Percentiles rank a stretch among this genome's conserved stretches.
These are phyloP conservation scores for Wickerhamomyces hampshirensis DNA, from an alignment of 805 yeast genomes.

Conservation along the genomic window DNA sequence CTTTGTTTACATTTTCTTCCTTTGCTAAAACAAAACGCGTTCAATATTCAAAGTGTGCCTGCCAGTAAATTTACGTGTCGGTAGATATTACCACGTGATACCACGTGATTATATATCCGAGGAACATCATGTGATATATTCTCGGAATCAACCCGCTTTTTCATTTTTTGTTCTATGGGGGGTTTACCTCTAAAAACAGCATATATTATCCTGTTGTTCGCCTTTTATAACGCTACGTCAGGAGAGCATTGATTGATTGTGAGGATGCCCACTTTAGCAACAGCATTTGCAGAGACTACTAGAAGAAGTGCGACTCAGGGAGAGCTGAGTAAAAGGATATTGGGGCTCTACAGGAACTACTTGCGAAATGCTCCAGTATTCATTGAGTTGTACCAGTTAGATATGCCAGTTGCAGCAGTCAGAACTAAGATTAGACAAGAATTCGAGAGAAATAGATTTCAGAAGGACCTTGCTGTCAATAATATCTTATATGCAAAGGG, in stretches of 20 bases:
- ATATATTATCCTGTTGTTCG: background rate
- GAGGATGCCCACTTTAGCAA: constrained; percentile 69
- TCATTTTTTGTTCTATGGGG: no score
- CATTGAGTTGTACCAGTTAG: constrained; percentile 64
- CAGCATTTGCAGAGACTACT: constrained; percentile 82
- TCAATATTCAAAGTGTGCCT: no score
- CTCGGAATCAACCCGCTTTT: no score
- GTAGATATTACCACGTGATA: no score
- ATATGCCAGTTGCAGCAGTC: constrained; percentile 72
- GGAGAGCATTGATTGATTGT: no score
- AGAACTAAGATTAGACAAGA: constrained; percentile 86
- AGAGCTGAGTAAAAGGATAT: constrained; percentile 60
- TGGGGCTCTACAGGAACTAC: constrained; percentile 69
- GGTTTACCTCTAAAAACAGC: no score
- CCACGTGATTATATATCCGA: no score
- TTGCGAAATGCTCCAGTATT: constrained; percentile 56
- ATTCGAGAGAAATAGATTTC: constrained; percentile 80
- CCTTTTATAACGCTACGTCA: background rate
- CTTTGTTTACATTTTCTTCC: no score
- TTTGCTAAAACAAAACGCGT: no score
- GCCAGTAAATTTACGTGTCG: no score
- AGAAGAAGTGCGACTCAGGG: constrained; percentile 55
- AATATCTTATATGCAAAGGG: constrained; percentile 77
- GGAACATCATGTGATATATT: no score
- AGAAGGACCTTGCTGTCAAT: constrained; percentile 56